Evolutionary conservation across 306 rosid species (phyloP).

Genomic region (Astragalus glycyphyllos): DNA sequence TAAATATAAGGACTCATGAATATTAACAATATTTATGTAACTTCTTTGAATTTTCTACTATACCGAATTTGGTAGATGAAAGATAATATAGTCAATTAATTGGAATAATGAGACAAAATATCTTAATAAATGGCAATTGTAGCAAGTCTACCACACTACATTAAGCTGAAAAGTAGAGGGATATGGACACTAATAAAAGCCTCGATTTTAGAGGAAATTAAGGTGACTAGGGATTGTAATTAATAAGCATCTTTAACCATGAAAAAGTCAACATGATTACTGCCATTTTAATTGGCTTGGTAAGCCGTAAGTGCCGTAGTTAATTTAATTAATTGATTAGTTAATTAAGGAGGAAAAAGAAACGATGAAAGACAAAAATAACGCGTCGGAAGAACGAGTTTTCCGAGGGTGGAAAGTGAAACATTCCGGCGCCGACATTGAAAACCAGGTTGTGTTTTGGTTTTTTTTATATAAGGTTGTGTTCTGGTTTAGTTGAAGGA

Average conservation of each 20-base stretch:
- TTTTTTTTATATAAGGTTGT: too few relatives aligned
- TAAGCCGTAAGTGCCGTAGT: conserved; percentile 44
- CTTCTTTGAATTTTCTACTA: conserved; percentile 58
- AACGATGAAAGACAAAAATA: not conserved
- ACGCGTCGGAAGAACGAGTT: conserved; percentile 32
- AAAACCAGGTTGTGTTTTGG: conserved; percentile 26
- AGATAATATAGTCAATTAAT: conserved; percentile 42
- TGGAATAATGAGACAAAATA: conserved; percentile 11
- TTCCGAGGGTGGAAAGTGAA: conserved; percentile 39
- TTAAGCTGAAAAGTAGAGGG: conserved; percentile 10
- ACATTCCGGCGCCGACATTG: conserved; percentile 61
- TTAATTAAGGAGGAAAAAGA: conserved; percentile 19
- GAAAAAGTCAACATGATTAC: conserved; percentile 39
- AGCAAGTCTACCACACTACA: conserved; percentile 21
- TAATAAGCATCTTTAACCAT: not conserved
- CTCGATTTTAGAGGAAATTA: conserved; percentile 37
- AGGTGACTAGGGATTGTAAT: conserved; percentile 31
- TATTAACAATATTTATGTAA: conserved; percentile 48
- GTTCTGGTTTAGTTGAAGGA: not conserved
- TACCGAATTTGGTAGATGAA: conserved; percentile 29
- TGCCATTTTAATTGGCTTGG: conserved; percentile 21
- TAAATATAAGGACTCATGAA: conserved; percentile 38
- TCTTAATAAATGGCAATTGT: conserved; percentile 22
- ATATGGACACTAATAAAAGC: conserved; percentile 34
- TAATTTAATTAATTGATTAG: conserved; percentile 11